phyloP scores from a whole-genome alignment of 495 filamentous ascomycete species.

The Hypoxylon intermedium region DNA sequence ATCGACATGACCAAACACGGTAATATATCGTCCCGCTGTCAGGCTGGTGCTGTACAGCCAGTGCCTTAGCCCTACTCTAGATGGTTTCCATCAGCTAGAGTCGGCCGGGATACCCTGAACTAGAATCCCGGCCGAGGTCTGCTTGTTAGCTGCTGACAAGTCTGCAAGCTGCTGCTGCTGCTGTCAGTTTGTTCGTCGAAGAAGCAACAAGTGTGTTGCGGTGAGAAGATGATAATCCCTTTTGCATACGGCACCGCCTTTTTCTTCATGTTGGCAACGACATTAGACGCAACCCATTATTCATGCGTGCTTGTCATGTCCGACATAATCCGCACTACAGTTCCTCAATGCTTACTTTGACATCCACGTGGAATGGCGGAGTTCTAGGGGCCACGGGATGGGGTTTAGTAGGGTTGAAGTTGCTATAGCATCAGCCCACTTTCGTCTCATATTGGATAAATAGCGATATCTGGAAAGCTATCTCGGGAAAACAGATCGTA shows the following conservation, averaged over 20 bases:
- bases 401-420: slow-evolving; percentile 14
- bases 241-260: slow-evolving; percentile 26
- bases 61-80: slow-evolving; percentile 10
- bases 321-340: slow-evolving; percentile 12
- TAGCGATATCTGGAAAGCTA: slow-evolving; percentile 19
- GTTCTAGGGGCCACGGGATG: slow-evolving; percentile 3
- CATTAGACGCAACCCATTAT: slow-evolving; percentile 3
- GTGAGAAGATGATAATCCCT: slow-evolving; percentile 19
- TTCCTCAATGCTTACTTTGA: slow-evolving; percentile 12
- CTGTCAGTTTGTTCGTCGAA: no score
- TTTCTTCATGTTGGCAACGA: slow-evolving; percentile 21
- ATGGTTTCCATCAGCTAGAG: slow-evolving; percentile 19
- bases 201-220: slow-evolving; percentile 35
- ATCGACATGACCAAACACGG: slow-evolving; percentile 9
- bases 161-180: slow-evolving; percentile 19
- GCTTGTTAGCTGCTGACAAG: slow-evolving; percentile 30
- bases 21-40: slow-evolving; percentile 19
- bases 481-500: slow-evolving; percentile 21
- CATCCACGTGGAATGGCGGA: slow-evolving; percentile 27
- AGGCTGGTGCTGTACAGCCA: slow-evolving; percentile 13
- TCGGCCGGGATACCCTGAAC: slow-evolving; percentile 31
- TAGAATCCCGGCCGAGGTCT: slow-evolving; percentile 24
- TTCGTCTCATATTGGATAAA: slow-evolving; percentile 41
- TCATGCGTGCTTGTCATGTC: slow-evolving; percentile 9
- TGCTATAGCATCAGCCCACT: slow-evolving; percentile 28